Conservation (phyloP, 2,329 filamentous ascomycete species). For the Pseudogymnoascus sp. region DNA sequence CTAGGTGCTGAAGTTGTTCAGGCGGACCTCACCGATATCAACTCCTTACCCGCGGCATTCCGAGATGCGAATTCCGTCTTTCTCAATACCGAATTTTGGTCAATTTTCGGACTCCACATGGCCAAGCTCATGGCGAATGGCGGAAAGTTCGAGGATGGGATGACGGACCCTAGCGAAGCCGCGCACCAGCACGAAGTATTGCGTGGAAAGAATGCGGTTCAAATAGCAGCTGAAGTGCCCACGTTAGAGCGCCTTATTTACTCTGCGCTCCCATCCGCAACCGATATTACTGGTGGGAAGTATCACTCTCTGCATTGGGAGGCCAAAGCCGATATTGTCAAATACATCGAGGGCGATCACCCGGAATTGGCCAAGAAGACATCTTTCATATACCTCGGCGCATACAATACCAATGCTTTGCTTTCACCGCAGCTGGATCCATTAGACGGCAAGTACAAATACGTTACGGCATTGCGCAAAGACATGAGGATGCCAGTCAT, state of each 20-base stretch:
- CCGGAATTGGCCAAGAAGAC: constrained; percentile 25
- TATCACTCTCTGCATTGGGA: constrained; percentile 28
- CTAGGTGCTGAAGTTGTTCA: constrained; percentile 23
- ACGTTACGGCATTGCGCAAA: constrained; percentile 25
- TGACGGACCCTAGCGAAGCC: constrained; percentile 8
- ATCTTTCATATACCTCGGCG: constrained; percentile 27
- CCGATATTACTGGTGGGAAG: constrained; percentile 18
- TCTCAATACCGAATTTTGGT: constrained; percentile 24
- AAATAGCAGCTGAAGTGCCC: constrained; percentile 23
- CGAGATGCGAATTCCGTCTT: constrained; percentile 22
- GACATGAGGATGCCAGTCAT: constrained; percentile 33
- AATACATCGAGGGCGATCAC: constrained; percentile 23
- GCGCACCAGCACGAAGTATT: constrained; percentile 18
- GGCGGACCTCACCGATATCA: constrained; percentile 20
- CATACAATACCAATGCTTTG: constrained; percentile 17
- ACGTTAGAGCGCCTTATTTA: constrained; percentile 24
- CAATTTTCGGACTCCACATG: not conserved
- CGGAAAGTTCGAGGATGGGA: not conserved
- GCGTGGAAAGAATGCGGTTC: constrained; percentile 24
- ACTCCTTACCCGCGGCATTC: constrained; percentile 21
- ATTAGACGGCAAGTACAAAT: constrained; percentile 24
- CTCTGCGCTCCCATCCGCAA: constrained; percentile 21
- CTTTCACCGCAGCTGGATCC: constrained; percentile 19
- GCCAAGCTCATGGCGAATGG: not conserved
- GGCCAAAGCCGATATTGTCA: constrained; percentile 24